Base-by-base conservation (phyloP, 2,329 filamentous ascomycete species). In the Aureobasidium melanogenum region DNA sequence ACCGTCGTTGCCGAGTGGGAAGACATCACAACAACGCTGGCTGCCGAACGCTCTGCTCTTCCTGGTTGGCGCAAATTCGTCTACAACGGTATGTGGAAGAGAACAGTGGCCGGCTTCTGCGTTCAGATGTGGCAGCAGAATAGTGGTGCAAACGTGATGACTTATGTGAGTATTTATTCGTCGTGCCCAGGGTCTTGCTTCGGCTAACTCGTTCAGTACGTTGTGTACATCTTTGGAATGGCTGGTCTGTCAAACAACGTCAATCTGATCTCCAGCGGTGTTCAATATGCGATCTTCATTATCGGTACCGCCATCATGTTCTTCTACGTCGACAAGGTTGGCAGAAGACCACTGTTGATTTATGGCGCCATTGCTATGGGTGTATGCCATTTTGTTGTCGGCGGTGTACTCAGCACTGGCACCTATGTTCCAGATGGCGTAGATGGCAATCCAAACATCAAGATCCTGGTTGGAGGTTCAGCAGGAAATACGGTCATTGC, bases 401-500 rank as follows among this genome's bases (percentile, higher is more conserved):
- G 76, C 17, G 77, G 76, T 30, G 67, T 78, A 30, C 68, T 81
- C 19, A 68, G 69, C 5, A 70, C 78, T 56, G 77, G 78, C 34
- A 70, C 67, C 12, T 69, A 69, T 57, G 71, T 80, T 3, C 77
- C 78, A 1, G 73, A 67, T 6, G 78, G 78, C 36, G 75, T 81
- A 3, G 70, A 70, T 30, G 76, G 75, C 51, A 75, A 82, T 62
- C 64, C 69, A n/a, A 85, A 83, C 66, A 77, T 84, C 19, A 71
- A 80, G 56, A 80, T 85, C 65, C 68, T 71, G 55, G 82, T 85
- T 3, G 72, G 68, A 0, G 83, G 81, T 19, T 63, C 75, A 0
- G 76, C 82, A 14, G 82, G 84, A 22, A 79, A 86, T 67, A 81
- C 81, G 1, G 82, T 88, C 60, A 88, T 88, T 64, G 82, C 82